A percentile compares a stretch with the other conserved stretches of the same genome.
phyloP scores from a whole-genome alignment of 2,329 filamentous ascomycete genomes.

The Aureobasidium sp. region DNA sequence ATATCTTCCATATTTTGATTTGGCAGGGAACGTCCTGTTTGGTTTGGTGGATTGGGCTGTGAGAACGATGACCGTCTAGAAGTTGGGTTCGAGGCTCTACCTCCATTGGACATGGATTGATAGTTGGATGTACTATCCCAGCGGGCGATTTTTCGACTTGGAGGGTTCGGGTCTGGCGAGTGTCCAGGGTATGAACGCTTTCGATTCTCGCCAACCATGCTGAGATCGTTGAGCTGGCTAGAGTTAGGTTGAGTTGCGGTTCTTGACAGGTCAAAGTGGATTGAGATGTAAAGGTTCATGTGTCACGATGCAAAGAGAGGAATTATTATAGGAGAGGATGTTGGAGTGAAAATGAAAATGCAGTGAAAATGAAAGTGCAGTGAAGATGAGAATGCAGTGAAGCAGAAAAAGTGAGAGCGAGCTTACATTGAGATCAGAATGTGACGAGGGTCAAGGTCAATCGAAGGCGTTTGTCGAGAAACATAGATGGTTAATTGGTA shows the following conservation, averaged over 20 bases:
- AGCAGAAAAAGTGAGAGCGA: background rate
- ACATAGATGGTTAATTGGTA: background rate
- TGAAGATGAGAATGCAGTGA: background rate
- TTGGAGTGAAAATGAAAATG: background rate
- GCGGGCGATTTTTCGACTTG: background rate
- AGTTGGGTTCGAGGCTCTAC: background rate
- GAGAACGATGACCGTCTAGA: background rate
- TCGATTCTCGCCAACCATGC: background rate
- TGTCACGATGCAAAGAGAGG: background rate
- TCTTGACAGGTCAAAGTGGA: too few relatives aligned
- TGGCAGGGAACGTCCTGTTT: background rate
- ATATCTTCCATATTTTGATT: background rate
- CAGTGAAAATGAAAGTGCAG: too few relatives aligned
- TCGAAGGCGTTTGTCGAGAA: background rate
- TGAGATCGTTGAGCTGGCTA: background rate
- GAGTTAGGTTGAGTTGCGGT: background rate
- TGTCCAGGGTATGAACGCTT: background rate
- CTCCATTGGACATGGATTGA: background rate
- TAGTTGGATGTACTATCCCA: background rate
- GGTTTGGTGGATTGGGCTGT: background rate
- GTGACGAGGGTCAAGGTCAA: background rate
- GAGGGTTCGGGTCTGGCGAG: background rate
- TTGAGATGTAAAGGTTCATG: too few relatives aligned
- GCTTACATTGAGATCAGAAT: background rate
- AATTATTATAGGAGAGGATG: background rate